Evolutionary conservation across 208 protist species (phyloP).

Genomic region (Leishmania mexicana): DNA sequence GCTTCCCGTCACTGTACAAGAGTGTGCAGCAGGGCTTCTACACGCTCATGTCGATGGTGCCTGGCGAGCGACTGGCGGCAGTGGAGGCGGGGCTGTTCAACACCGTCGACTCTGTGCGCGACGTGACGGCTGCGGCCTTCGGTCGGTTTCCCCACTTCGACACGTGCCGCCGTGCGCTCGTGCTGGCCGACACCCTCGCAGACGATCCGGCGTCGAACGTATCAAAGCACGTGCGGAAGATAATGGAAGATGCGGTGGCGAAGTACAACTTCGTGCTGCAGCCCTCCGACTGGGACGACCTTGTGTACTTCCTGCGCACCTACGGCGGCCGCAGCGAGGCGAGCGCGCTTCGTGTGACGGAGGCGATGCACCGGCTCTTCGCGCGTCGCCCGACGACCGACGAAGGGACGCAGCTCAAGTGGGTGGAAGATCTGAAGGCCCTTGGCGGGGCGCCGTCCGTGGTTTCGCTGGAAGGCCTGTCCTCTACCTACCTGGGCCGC

Average conservation of each 20-base stretch:
- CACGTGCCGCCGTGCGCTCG: constrained; percentile 74
- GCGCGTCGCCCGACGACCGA: constrained; percentile 36
- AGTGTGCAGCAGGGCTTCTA: constrained; percentile 84
- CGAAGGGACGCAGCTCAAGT: constrained; percentile 60
- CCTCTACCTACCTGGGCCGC: constrained; percentile 51
- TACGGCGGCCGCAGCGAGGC: constrained; percentile 64
- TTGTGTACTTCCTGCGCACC: constrained; percentile 73
- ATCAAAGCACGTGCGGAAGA: constrained; percentile 33
- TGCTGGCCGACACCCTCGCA: constrained; percentile 67
- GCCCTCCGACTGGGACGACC: constrained; percentile 75
- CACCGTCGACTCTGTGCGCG: constrained; percentile 69
- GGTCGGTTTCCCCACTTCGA: constrained; percentile 79
- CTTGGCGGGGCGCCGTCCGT: constrained; percentile 73
- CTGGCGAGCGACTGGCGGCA: constrained; percentile 45
- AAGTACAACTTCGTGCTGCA: constrained; percentile 56
- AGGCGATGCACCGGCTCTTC: constrained; percentile 72
- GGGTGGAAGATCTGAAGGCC: constrained; percentile 60
- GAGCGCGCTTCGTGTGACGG: constrained; percentile 61
- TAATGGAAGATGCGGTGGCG: constrained; percentile 35
- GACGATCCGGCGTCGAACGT: constrained; percentile 50
- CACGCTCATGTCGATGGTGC: constrained; percentile 81
- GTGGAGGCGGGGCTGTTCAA: constrained; percentile 76
- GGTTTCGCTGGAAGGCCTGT: constrained; percentile 61
- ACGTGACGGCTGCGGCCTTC: constrained; percentile 73
- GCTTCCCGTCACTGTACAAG: constrained; percentile 84